These are phyloP conservation scores for Aspergillus pseudoviridinutans DNA, from an alignment of 2,329 filamentous ascomycete species.

Conservation along the genomic window DNA sequence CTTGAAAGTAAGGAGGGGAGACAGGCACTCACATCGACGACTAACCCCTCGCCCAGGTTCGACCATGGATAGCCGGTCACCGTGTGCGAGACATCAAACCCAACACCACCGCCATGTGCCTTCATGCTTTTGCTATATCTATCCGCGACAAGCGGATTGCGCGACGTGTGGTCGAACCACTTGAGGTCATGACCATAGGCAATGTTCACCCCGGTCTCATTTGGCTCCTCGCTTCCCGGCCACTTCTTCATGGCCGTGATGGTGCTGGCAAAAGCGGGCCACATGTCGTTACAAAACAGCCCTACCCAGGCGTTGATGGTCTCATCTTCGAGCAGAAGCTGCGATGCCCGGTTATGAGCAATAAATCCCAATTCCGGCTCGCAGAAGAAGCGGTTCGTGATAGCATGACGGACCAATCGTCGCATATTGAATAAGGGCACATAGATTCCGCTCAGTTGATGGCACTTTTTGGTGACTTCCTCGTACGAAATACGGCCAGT, in stretches of 20 bases:
- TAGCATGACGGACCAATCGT: neutral
- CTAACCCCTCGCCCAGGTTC: conserved; percentile 2
- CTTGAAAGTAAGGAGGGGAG: neutral
- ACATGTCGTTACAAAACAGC: neutral
- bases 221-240: conserved; percentile 1
- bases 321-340: neutral
- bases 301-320: conserved; percentile 1
- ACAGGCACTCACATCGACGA: conserved; percentile 6
- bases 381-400: neutral
- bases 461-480: neutral
- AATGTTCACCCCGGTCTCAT: neutral
- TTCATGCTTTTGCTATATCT: neutral
- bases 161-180: neutral
- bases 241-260: conserved; percentile 1
- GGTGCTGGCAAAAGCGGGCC: neutral
- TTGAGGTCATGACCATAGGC: neutral
- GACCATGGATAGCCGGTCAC: conserved; percentile 7
- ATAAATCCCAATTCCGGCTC: neutral
- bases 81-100: neutral
- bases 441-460: neutral
- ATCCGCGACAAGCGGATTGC: neutral
- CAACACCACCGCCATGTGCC: neutral
- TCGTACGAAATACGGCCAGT: neutral
- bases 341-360: neutral
- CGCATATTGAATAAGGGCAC: neutral